Evolutionary conservation across 2,329 filamentous ascomycete species (phyloP).

Genomic region (Pseudocercospora crystallina): DNA sequence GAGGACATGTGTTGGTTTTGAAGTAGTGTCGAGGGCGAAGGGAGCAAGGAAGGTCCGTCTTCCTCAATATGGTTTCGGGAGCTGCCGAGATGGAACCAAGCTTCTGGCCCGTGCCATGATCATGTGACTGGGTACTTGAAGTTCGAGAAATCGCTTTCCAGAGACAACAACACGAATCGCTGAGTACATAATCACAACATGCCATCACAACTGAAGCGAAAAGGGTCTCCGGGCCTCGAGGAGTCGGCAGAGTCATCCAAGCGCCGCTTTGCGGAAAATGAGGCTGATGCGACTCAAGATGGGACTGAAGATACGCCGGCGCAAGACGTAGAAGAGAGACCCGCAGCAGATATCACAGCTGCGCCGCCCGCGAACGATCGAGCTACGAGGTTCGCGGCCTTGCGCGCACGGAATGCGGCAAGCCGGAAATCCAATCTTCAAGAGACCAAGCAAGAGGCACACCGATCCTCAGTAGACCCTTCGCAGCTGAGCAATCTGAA

Average conservation of each 20-base stretch:
- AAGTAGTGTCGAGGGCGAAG: too few relatives aligned
- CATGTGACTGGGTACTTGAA: too few relatives aligned
- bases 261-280: constrained; percentile 34
- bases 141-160: too few relatives aligned
- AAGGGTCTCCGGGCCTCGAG: constrained; percentile 36
- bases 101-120: too few relatives aligned
- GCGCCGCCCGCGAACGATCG: constrained; percentile 59
- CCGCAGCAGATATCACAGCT: constrained; percentile 16
- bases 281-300: constrained; percentile 14
- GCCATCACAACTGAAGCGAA: constrained; percentile 36
- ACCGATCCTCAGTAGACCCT: constrained; percentile 75
- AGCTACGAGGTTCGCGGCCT: constrained; percentile 77
- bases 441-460: constrained; percentile 79
- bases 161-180: too few relatives aligned
- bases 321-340: constrained; percentile 16
- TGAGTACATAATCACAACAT: constrained; percentile 2
- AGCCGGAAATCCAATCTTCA: constrained; percentile 71
- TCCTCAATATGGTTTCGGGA: too few relatives aligned
- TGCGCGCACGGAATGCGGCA: constrained; percentile 67
- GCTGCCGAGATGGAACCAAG: too few relatives aligned
- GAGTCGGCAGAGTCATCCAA: constrained; percentile 35
- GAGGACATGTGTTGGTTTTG: too few relatives aligned
- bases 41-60: too few relatives aligned
- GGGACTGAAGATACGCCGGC: constrained; percentile 6
- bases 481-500: constrained; percentile 74